Evolutionary conservation across 2,329 filamentous ascomycete genomes (phyloP).

Genomic region (Orbilia oligospora): DNA sequence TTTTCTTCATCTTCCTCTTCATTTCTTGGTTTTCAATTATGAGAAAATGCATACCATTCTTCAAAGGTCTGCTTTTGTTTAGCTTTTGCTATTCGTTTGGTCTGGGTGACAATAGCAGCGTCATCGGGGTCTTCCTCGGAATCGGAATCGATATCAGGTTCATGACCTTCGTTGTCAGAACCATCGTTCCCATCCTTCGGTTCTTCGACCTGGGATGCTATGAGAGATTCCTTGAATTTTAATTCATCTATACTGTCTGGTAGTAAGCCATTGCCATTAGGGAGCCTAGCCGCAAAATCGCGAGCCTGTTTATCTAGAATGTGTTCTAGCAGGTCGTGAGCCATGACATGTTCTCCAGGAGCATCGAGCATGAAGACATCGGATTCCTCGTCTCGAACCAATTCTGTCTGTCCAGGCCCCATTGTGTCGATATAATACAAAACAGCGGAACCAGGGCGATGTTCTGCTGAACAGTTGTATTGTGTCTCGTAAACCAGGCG

Average conservation of each 20-base stretch:
- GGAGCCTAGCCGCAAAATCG: slow-evolving; percentile 35
- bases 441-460: too few relatives aligned
- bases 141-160: slow-evolving; percentile 39
- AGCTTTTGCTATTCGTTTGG: slow-evolving; percentile 32
- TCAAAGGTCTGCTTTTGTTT: slow-evolving; percentile 49
- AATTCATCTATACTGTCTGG: background rate
- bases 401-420: slow-evolving; percentile 3
- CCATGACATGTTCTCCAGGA: slow-evolving; percentile 4
- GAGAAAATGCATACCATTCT: slow-evolving; percentile 38
- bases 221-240: background rate
- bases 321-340: slow-evolving; percentile 18
- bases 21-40: too few relatives aligned
- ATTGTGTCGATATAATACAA: slow-evolving; percentile 10
- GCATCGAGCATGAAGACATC: slow-evolving; percentile 38
- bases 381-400: background rate
- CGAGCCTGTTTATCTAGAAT: slow-evolving; percentile 21
- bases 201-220: slow-evolving; percentile 2
- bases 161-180: slow-evolving; percentile 25
- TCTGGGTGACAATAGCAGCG: slow-evolving; percentile 19
- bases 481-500: slow-evolving; percentile 49
- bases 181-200: background rate
- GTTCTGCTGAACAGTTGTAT: background rate
- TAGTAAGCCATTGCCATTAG: background rate
- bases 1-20: background rate
- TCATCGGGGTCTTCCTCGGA: slow-evolving; percentile 38